phyloP scores from a whole-genome alignment of 257 asterid species.

The Nicotiana attenuata region DNA sequence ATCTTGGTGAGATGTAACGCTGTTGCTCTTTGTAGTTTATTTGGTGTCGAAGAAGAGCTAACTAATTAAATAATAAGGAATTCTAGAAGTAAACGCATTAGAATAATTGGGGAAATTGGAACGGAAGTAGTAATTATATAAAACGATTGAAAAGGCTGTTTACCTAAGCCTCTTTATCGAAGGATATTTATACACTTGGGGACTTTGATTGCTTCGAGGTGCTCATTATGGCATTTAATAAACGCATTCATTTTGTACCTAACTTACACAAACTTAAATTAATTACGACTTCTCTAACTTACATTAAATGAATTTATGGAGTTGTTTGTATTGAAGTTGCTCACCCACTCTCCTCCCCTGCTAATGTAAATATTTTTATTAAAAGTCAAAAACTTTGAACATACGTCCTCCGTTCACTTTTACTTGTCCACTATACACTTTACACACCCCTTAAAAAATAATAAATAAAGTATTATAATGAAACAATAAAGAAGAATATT shows the following conservation, averaged over 20 bases:
- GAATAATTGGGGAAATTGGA: constrained; percentile 4
- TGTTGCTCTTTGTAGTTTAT: not conserved
- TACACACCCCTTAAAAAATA: no score
- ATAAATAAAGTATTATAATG: no score
- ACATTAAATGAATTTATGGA: constrained; percentile 6
- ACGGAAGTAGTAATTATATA: not conserved
- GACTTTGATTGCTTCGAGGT: constrained; percentile 20
- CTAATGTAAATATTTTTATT: not conserved
- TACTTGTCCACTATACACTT: no score
- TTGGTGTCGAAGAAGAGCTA: not conserved
- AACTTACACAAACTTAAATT: constrained; percentile 33
- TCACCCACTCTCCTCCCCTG: not conserved
- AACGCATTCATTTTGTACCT: constrained; percentile 43
- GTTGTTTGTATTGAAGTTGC: not conserved
- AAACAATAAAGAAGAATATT: no score
- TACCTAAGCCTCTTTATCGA: not conserved
- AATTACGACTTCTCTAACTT: constrained; percentile 13
- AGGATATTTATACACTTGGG: not conserved
- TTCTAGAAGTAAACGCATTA: not conserved
- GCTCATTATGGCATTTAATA: constrained; percentile 41
- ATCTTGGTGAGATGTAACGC: not conserved
- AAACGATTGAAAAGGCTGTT: constrained; percentile 22
- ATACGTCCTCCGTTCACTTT: not conserved
- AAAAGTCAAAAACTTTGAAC: not conserved
- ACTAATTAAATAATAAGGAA: not conserved